phyloP scores from a whole-genome alignment of 2,329 filamentous ascomycete species.

The Daldinia sp. region DNA sequence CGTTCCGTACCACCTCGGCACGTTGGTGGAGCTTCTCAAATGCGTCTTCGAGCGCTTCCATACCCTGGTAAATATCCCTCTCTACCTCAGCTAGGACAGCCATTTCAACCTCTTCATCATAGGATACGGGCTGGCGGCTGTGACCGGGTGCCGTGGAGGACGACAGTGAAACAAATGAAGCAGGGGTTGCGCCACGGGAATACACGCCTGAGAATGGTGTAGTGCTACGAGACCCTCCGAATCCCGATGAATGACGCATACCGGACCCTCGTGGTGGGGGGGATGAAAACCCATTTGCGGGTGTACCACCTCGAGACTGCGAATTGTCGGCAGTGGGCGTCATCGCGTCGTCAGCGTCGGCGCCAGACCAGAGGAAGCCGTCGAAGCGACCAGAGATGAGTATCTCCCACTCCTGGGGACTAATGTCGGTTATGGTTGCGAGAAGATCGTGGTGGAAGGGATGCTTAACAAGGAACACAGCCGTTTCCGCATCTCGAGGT shows the following conservation, averaged over 20 bases:
- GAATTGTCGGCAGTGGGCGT: slow-evolving; percentile 53
- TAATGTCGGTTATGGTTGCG: slow-evolving; percentile 86
- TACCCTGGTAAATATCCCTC: slow-evolving; percentile 89
- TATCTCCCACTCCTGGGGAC: slow-evolving; percentile 95
- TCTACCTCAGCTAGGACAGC: slow-evolving; percentile 90
- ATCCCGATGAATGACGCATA: slow-evolving; percentile 52
- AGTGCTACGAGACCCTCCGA: slow-evolving; percentile 54
- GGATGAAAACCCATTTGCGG: slow-evolving; percentile 58
- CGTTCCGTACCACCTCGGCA: slow-evolving; percentile 80
- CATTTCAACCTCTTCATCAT: slow-evolving; percentile 94
- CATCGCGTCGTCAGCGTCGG: slow-evolving; percentile 66
- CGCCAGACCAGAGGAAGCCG: slow-evolving; percentile 93
- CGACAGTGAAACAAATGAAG: slow-evolving; percentile 57
- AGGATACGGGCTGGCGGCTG: slow-evolving; percentile 72
- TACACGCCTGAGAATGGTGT: slow-evolving; percentile 60
- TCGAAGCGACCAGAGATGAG: slow-evolving; percentile 93
- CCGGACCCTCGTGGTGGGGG: slow-evolving; percentile 49
- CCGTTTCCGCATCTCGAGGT: slow-evolving; percentile 86
- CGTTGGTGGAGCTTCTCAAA: slow-evolving; percentile 90
- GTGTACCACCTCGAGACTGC: slow-evolving; percentile 62
- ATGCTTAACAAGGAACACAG: slow-evolving; percentile 86
- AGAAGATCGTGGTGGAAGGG: slow-evolving; percentile 84
- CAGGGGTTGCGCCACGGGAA: slow-evolving; percentile 62
- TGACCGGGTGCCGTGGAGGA: slow-evolving; percentile 52
- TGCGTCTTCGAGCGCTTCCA: slow-evolving; percentile 93